A percentile compares a stretch with the other conserved stretches of the same genome.
Evolutionary conservation across 164 flowering plant genomes (phyloP).

Genomic region (Akebia trifoliata): DNA sequence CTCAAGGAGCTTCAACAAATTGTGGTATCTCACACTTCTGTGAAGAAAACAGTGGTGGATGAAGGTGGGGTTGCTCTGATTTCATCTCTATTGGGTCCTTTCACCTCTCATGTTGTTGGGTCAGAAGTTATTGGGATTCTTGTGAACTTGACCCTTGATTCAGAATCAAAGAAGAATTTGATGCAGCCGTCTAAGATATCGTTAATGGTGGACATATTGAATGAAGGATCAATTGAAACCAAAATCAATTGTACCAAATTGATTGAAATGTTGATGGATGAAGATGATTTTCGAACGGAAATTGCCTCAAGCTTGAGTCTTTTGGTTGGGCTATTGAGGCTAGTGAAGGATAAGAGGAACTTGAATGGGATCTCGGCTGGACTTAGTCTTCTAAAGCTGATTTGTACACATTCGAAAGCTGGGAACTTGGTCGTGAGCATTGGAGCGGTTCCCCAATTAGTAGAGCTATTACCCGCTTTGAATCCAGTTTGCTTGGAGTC

Average conservation of each 20-base stretch:
- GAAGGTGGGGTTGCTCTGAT: constrained; percentile 42
- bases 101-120: constrained; percentile 65
- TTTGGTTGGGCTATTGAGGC: no score
- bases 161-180: constrained; percentile 36
- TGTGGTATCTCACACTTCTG: constrained; percentile 35
- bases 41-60: constrained; percentile 38
- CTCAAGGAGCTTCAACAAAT: constrained; percentile 49
- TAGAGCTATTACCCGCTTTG: constrained; percentile 42
- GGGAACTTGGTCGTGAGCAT: constrained; percentile 39
- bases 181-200: constrained; percentile 60
- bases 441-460: constrained; percentile 51
- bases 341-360: constrained; percentile 50
- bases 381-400: constrained; percentile 39
- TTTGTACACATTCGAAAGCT: constrained; percentile 33
- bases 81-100: constrained; percentile 48
- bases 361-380: constrained; percentile 41
- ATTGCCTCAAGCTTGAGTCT: no score
- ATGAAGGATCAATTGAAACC: constrained; percentile 59
- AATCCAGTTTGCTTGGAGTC: constrained; percentile 47
- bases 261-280: no score
- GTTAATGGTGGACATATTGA: constrained; percentile 53
- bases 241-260: no score
- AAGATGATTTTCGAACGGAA: no score
- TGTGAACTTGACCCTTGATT: constrained; percentile 50
- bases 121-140: constrained; percentile 51